A percentile compares a stretch with the other conserved stretches of the same genome.
Conservation (phyloP, 345 rosid genomes). For the Pistacia integerrima region DNA sequence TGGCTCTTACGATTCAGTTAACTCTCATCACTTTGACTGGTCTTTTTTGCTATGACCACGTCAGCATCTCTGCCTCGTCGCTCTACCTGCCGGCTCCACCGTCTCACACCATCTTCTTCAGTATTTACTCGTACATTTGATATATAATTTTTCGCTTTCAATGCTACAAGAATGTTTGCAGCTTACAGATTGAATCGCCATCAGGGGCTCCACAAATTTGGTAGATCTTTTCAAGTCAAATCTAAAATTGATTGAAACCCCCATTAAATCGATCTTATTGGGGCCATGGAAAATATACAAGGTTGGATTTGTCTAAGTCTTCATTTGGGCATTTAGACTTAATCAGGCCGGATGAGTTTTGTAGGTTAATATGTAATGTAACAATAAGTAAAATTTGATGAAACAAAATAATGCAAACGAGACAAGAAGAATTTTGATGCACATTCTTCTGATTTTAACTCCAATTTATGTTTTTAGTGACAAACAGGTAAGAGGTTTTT, state of each 20-base stretch:
- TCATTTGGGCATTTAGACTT: not conserved
- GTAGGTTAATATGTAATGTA: conserved; percentile 1
- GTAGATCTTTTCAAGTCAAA: conserved; percentile 10
- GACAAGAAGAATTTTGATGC: not conserved
- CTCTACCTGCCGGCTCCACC: conserved; percentile 32
- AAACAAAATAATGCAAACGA: not conserved
- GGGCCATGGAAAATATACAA: too few species aligned
- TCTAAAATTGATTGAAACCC: not conserved
- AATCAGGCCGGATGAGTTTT: conserved; percentile 15
- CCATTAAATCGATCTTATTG: too few species aligned
- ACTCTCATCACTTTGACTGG: conserved; percentile 13
- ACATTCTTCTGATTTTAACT: not conserved
- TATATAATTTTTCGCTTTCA: conserved; percentile 19
- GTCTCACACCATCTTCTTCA: conserved; percentile 7
- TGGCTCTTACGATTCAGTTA: conserved; percentile 33
- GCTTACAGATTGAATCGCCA: conserved; percentile 9
- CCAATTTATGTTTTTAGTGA: not conserved
- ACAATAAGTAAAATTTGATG: conserved; percentile 12
- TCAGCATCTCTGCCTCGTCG: conserved; percentile 17
- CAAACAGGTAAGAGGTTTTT: too few species aligned
- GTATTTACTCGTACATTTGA: not conserved
- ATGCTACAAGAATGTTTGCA: conserved; percentile 25
- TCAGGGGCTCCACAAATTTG: conserved; percentile 16
- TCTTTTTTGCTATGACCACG: conserved; percentile 14
- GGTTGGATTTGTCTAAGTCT: not conserved